Percentiles rank a stretch among this genome's conserved stretches.
phyloP scores from a whole-genome alignment of 2,329 filamentous ascomycete genomes.

The Colletotrichum australisinense region DNA sequence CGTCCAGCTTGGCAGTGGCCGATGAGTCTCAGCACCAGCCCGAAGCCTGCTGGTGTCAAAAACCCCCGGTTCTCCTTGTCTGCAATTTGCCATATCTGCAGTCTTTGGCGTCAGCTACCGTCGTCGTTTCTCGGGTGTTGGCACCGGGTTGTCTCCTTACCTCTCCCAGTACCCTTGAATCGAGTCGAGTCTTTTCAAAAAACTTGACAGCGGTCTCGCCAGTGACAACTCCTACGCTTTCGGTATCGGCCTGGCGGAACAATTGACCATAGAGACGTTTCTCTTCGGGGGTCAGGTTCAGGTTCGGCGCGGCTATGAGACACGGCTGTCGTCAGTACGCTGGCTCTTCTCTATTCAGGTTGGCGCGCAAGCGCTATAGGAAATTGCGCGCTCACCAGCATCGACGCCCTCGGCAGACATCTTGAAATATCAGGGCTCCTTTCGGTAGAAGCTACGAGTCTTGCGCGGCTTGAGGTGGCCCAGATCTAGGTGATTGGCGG shows the following conservation, averaged over 20 bases:
- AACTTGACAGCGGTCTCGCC: constrained; percentile 97
- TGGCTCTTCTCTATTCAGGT: not conserved
- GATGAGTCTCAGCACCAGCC: constrained; percentile 91
- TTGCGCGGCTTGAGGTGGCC: not conserved
- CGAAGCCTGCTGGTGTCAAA: constrained; percentile 91
- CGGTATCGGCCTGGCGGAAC: constrained; percentile 92
- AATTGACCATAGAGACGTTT: constrained; percentile 94
- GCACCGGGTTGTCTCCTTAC: constrained; percentile 58
- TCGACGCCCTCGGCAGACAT: constrained; percentile 35
- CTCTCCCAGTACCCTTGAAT: constrained; percentile 88
- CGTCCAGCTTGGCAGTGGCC: constrained; percentile 93
- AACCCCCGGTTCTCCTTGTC: constrained; percentile 97
- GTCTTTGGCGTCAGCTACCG: constrained; percentile 6
- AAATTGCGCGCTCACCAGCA: constrained; percentile 22
- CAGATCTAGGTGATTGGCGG: not conserved
- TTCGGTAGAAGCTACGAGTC: not conserved
- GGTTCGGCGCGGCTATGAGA: constrained; percentile 68
- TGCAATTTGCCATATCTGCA: constrained; percentile 97
- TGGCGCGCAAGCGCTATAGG: not conserved
- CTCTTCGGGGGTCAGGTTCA: constrained; percentile 91
- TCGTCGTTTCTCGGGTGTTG: not conserved
- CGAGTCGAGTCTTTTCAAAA: constrained; percentile 94
- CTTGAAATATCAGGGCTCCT: constrained; percentile 8
- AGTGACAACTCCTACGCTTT: constrained; percentile 91
- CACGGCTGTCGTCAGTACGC: constrained; percentile 29